Evolutionary conservation across 2,329 filamentous ascomycete genomes (phyloP).

Genomic region (Fusarium sp.): DNA sequence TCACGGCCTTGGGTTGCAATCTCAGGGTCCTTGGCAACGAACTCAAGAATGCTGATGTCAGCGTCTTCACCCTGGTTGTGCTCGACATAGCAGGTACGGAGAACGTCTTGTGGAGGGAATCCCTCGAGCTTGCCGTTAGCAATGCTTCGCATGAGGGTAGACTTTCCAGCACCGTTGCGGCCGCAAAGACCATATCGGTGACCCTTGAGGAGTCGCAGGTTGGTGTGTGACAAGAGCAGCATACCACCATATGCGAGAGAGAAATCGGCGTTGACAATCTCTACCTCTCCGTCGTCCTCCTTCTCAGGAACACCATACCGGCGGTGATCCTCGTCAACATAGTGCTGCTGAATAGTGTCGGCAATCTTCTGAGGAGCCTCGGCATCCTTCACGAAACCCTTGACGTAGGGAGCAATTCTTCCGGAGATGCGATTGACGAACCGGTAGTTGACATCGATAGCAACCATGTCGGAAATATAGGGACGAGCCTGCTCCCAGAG

Average conservation of each 20-base stretch:
- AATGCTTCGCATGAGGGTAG: conserved; percentile 98
- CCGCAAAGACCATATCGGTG: conserved; percentile 97
- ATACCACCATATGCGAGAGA: conserved; percentile 98
- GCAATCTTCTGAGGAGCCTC: conserved; percentile 71
- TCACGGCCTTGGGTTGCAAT: conserved; percentile 81
- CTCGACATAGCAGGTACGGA: conserved; percentile 97
- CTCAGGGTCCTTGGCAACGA: conserved; percentile 87
- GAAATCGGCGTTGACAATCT: conserved; percentile 98
- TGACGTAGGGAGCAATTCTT: conserved; percentile 79
- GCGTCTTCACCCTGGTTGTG: conserved; percentile 99
- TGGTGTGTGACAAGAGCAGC: conserved; percentile 95
- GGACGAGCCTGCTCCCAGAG: conserved; percentile 73
- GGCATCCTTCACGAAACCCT: conserved; percentile 70
- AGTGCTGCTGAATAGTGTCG: conserved; percentile 78
- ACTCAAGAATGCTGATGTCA: conserved; percentile 94
- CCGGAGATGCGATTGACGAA: conserved; percentile 76
- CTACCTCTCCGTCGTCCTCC: conserved; percentile 89
- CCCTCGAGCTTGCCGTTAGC: conserved; percentile 95
- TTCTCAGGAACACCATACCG: conserved; percentile 86
- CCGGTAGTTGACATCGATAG: conserved; percentile 87
- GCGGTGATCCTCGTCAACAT: conserved; percentile 84
- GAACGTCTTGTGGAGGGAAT: conserved; percentile 90
- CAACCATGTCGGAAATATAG: conserved; percentile 86
- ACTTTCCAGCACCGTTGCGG: conserved; percentile 97
- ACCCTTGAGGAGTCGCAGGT: conserved; percentile 91